Base-by-base conservation (phyloP, 768 basidiomycete species). In the Boletus barrowsii region DNA sequence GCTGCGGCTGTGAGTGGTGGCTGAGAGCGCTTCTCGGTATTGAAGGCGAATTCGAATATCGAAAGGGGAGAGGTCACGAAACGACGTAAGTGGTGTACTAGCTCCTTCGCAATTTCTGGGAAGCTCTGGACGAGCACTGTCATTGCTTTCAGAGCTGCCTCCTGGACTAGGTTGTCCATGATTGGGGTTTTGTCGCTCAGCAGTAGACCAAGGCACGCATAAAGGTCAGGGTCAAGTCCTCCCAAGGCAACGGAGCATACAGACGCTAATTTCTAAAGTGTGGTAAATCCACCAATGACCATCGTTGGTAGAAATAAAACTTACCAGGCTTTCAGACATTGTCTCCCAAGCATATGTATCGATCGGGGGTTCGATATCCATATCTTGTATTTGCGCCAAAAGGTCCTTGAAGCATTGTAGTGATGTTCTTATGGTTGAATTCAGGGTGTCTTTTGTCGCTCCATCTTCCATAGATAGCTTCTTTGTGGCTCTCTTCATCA, bases 311-410 rank as follows among this genome's bases (percentile, higher is more conserved):
- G 11, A 49, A 51, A 24, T 47, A 20, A 42, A 39, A 70, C 82
- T 45, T 61, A 91, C 92, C 78, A 94, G 69, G 60, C 88, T 88
- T 66, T 94, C 92, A 10, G 92, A 90, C 85, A 94, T 86, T 0
- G 92, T 93, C 66, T 94, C 92, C 86, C 87, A 93, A 48, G 89
- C 84, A 70, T 93, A 94, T n/a, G 88, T 90, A 66, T 94, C 92
- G 33, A 86, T 62, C 0, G 87, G 79, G 13, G 89, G 91, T 55
- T 90, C 87, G 4, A 76, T 74, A 14, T 92, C 90, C 83, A 93
- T 84, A 56, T 87, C 88, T 64, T 90, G 83, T 47, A 93, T 86
- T 66, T 93, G 91, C 6, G 79, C 72, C 35, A 90, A 76, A 36
- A 94, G 77, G 58, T 92, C 89, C 10, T 80, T 81, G 65, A 92